A percentile compares a stretch with the other conserved stretches of the same genome.
Conservation (phyloP, 345 rosid genomes). For the Cardamine resedifolia region DNA sequence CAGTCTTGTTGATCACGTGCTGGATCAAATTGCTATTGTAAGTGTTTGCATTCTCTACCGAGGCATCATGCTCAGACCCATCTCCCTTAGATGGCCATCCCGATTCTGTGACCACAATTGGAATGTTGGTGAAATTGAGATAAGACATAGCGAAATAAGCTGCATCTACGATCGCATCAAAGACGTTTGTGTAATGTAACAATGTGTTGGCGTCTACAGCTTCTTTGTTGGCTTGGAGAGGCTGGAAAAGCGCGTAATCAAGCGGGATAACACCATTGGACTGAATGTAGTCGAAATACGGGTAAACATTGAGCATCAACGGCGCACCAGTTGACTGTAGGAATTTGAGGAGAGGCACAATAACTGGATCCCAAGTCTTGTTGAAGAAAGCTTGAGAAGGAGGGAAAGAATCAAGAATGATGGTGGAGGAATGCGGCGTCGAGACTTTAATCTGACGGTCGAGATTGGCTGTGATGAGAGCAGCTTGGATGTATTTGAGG, state of each 20-base stretch:
- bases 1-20: constrained; percentile 84
- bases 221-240: constrained; percentile 90
- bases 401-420: constrained; percentile 93
- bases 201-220: constrained; percentile 95
- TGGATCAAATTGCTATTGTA: constrained; percentile 91
- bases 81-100: constrained; percentile 99
- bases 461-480: constrained; percentile 88
- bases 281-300: constrained; percentile 83
- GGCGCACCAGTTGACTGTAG: constrained; percentile 77
- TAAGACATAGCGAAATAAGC: constrained; percentile 87
- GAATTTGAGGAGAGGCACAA: constrained; percentile 89
- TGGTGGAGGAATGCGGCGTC: constrained; percentile 81
- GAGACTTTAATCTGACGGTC: constrained; percentile 87
- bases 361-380: constrained; percentile 79
- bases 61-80: constrained; percentile 68
- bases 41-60: constrained; percentile 79
- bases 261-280: constrained; percentile 72
- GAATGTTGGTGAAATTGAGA: constrained; percentile 80
- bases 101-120: constrained; percentile 74
- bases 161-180: constrained; percentile 91
- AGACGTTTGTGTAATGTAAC: constrained; percentile 89
- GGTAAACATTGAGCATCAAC: constrained; percentile 88
- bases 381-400: constrained; percentile 99
- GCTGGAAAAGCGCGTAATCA: constrained; percentile 91
- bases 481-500: constrained; percentile 76